Conservation (phyloP, 164 flowering plant species). For the Sextonia rubra region DNA sequence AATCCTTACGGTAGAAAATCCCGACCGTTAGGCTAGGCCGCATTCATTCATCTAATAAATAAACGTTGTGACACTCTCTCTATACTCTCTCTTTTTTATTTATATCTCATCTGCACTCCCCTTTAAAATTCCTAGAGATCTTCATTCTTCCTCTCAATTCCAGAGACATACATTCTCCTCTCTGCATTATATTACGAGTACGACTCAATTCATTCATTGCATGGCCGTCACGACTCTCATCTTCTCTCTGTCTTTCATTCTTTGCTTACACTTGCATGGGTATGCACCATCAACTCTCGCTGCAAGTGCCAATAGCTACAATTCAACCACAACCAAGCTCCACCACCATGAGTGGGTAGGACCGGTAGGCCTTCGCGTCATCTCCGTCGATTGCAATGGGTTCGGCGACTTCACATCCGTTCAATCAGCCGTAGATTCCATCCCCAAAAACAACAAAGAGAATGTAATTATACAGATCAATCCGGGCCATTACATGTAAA, state of each 20-base stretch:
- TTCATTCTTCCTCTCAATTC: not conserved
- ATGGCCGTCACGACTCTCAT: not conserved
- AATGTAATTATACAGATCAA: constrained; percentile 52
- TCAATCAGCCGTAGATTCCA: constrained; percentile 71
- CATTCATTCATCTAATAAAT: not conserved
- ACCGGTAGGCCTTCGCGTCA: constrained; percentile 48
- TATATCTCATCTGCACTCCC: not conserved
- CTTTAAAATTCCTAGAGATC: not conserved
- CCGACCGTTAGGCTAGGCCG: constrained; percentile 3
- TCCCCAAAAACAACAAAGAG: constrained; percentile 49
- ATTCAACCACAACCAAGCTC: constrained; percentile 6
- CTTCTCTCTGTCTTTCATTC: not conserved
- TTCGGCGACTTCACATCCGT: constrained; percentile 61
- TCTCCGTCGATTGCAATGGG: constrained; percentile 54
- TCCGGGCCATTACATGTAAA: constrained; percentile 68
- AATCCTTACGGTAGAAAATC: not conserved
- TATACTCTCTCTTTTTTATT: not conserved
- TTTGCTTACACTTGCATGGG: not conserved
- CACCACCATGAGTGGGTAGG: constrained; percentile 53
- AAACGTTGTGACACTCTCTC: not conserved
- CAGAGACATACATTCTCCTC: not conserved
- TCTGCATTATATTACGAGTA: not conserved
- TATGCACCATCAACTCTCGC: not conserved
- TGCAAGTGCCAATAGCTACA: not conserved
- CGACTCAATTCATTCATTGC: not conserved